Evolutionary conservation across 495 filamentous ascomycete species (phyloP).

Genomic region (Talaromyces proteolyticus): DNA sequence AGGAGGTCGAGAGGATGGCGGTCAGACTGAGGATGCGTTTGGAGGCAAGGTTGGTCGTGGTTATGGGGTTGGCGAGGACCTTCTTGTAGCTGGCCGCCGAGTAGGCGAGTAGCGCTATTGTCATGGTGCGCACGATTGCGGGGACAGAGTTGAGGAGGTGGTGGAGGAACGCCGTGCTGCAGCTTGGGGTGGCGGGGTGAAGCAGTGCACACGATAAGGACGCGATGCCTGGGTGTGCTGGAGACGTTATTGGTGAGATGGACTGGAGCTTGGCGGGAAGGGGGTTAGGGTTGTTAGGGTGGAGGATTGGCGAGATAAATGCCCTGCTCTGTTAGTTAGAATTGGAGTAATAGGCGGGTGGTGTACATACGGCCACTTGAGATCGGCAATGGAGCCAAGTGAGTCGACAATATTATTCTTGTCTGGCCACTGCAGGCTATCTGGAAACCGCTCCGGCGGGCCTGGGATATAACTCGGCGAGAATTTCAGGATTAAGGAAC

Average conservation of each 20-base stretch:
- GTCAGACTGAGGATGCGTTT: constrained; percentile 59
- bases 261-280: constrained; percentile 59
- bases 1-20: constrained; percentile 67
- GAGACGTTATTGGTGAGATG: constrained; percentile 72
- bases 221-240: constrained; percentile 78
- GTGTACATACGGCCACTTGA: constrained; percentile 75
- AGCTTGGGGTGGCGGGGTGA: constrained; percentile 85
- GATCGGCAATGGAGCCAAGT: constrained; percentile 69
- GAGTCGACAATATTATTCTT: constrained; percentile 74
- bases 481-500: constrained; percentile 65
- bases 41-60: constrained; percentile 57
- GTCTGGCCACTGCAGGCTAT: constrained; percentile 64
- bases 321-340: constrained; percentile 29
- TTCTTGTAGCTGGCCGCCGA: constrained; percentile 58
- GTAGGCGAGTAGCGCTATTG: constrained; percentile 62
- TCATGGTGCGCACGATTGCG: constrained; percentile 66
- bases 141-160: constrained; percentile 81
- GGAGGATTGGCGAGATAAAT: constrained; percentile 83
- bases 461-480: constrained; percentile 72
- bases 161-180: constrained; percentile 75
- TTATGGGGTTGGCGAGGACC: constrained; percentile 60
- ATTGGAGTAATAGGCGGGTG: background rate
- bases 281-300: constrained; percentile 58
- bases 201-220: constrained; percentile 83
- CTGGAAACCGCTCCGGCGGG: constrained; percentile 64